Evolutionary conservation across 2,329 filamentous ascomycete species (phyloP).

Genomic region (Bipolaris cookei): DNA sequence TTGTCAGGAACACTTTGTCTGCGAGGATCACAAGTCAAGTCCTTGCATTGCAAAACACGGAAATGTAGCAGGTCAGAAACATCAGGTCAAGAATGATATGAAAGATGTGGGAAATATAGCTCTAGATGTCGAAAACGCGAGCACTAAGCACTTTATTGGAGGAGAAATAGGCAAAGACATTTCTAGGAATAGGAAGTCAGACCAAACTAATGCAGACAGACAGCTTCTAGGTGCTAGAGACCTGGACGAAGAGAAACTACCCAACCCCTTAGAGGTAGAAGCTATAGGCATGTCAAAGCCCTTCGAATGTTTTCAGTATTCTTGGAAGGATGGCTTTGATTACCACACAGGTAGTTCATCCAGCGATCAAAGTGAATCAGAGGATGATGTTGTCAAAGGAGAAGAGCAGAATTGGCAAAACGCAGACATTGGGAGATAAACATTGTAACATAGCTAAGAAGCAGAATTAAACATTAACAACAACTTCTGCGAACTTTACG

Average conservation of each 20-base stretch:
- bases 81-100: neutral
- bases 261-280: neutral
- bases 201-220: neutral
- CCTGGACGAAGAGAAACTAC: neutral
- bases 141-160: neutral
- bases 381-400: slow-evolving; percentile 4
- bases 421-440: slow-evolving; percentile 7
- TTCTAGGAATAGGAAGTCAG: neutral
- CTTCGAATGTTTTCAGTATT: neutral
- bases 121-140: neutral
- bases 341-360: slow-evolving; percentile 3
- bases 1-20: slow-evolving; percentile 8
- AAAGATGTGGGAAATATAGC: slow-evolving; percentile 1
- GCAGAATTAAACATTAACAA: slow-evolving; percentile 1
- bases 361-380: slow-evolving; percentile 9
- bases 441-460: slow-evolving; percentile 8
- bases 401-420: slow-evolving; percentile 15
- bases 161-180: neutral
- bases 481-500: neutral
- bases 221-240: neutral
- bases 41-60: slow-evolving; percentile 1
- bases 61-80: neutral
- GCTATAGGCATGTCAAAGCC: neutral
- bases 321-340: neutral
- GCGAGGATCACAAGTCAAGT: neutral